A percentile compares a stretch with the other conserved stretches of the same genome.
Conservation (phyloP, 2,329 filamentous ascomycete species). For the Daldinia eschscholtzii region DNA sequence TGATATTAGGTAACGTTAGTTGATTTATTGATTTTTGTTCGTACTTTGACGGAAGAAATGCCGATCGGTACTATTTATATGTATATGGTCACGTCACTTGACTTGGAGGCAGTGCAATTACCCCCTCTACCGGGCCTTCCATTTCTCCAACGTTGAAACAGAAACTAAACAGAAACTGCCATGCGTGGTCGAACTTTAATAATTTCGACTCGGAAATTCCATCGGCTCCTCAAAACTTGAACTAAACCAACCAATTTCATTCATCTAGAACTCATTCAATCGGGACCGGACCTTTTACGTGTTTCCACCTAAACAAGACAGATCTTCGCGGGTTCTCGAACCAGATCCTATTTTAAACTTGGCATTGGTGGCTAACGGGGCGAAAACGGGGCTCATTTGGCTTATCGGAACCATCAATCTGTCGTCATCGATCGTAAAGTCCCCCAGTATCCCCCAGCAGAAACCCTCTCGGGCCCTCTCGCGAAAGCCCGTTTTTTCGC, state of each 20-base stretch:
- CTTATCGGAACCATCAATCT: slow-evolving; percentile 44
- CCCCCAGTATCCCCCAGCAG: slow-evolving; percentile 17
- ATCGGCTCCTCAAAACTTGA: slow-evolving; percentile 12
- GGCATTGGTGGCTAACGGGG: slow-evolving; percentile 20
- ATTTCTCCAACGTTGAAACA: slow-evolving; percentile 26
- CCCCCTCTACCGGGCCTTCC: slow-evolving; percentile 14
- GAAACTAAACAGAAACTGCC: slow-evolving; percentile 2
- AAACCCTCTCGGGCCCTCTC: slow-evolving; percentile 12
- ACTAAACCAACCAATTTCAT: slow-evolving; percentile 7
- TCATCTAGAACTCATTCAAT: slow-evolving; percentile 10
- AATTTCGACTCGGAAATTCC: slow-evolving; percentile 21
- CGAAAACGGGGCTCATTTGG: slow-evolving; percentile 30
- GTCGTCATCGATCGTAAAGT: slow-evolving; percentile 44
- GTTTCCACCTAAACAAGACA: slow-evolving; percentile 14
- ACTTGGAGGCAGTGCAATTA: slow-evolving; percentile 36
- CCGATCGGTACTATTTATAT: slow-evolving; percentile 39
- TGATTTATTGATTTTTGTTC: neutral
- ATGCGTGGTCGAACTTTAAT: slow-evolving; percentile 22
- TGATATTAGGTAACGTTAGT: neutral
- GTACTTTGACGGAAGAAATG: slow-evolving; percentile 21
- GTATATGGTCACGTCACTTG: slow-evolving; percentile 24
- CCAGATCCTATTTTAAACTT: slow-evolving; percentile 19
- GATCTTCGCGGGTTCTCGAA: slow-evolving; percentile 22
- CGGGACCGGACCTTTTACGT: neutral
- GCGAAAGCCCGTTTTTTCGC: slow-evolving; percentile 39